These are phyloP conservation scores for Ceratobasidium sp. DNA, from an alignment of 1,284 basidiomycete species.

Conservation along the genomic window DNA sequence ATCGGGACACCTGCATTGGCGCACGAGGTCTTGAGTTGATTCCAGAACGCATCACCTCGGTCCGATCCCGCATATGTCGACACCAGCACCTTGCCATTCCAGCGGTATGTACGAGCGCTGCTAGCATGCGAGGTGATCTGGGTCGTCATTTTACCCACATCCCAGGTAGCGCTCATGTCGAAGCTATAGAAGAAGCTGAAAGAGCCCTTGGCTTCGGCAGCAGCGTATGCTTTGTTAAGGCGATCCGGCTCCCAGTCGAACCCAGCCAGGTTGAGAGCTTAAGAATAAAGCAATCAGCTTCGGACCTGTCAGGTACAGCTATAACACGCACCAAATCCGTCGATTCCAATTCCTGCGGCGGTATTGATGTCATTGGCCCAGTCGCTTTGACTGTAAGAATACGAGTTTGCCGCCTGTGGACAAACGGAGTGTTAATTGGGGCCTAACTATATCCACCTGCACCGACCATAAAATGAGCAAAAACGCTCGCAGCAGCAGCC, in stretches of 20 bases:
- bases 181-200: slow-evolving; percentile 56
- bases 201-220: slow-evolving; percentile 49
- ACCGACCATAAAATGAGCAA: slow-evolving; percentile 49
- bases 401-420: slow-evolving; percentile 50
- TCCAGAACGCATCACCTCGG: slow-evolving; percentile 52
- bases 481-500: slow-evolving; percentile 41
- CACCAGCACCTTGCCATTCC: slow-evolving; percentile 52
- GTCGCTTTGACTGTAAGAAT: slow-evolving; percentile 49
- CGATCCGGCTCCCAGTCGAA: slow-evolving; percentile 51
- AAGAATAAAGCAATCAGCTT: too few species aligned
- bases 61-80: slow-evolving; percentile 53
- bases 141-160: slow-evolving; percentile 47
- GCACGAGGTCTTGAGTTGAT: slow-evolving; percentile 50
- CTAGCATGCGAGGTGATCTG: slow-evolving; percentile 47
- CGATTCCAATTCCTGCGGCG: slow-evolving; percentile 52
- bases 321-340: slow-evolving; percentile 51
- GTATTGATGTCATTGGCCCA: slow-evolving; percentile 52
- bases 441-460: too few species aligned
- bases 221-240: slow-evolving; percentile 52
- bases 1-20: slow-evolving; percentile 50
- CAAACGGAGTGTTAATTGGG: neutral
- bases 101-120: slow-evolving; percentile 50
- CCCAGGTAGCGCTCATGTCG: slow-evolving; percentile 53
- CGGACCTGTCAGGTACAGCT: slow-evolving; percentile 45
- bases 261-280: slow-evolving; percentile 34